A percentile compares a stretch with the other conserved stretches of the same genome.
These are phyloP conservation scores for Clavariopsis aquatica DNA, from an alignment of 495 filamentous ascomycete species.

Conservation along the genomic window DNA sequence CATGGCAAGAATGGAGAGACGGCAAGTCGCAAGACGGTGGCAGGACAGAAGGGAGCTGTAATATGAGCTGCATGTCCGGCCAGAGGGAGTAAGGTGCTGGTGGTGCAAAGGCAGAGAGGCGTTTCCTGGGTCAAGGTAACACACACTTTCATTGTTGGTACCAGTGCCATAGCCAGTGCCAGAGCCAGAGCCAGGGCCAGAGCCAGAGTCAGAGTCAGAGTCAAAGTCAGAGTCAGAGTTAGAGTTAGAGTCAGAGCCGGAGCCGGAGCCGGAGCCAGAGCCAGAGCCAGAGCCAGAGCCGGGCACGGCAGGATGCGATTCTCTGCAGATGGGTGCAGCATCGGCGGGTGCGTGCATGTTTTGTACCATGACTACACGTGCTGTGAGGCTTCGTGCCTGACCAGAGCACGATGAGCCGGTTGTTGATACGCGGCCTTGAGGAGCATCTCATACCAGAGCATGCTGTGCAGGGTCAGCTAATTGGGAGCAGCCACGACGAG, in stretches of 20 bases:
- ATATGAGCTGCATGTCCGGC: constrained; percentile 33
- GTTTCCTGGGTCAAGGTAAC: background rate
- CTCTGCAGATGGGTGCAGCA: constrained; percentile 18
- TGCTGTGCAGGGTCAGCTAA: constrained; percentile 16
- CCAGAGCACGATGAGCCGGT: background rate
- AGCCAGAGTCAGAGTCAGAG: too few relatives aligned
- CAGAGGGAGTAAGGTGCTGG: constrained; percentile 23
- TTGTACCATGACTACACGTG: too few relatives aligned
- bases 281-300: background rate
- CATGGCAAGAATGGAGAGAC: constrained; percentile 1
- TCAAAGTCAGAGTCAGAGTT: too few relatives aligned
- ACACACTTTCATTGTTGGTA: background rate
- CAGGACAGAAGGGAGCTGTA: constrained; percentile 17
- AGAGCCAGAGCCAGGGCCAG: too few relatives aligned
- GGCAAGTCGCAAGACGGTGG: constrained; percentile 2
- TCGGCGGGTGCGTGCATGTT: background rate
- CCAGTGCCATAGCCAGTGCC: background rate
- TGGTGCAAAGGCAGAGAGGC: constrained; percentile 7
- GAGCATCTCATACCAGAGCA: background rate
- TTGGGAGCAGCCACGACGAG: constrained; percentile 30
- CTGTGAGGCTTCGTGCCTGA: constrained; percentile 18
- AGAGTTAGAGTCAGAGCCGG: too few relatives aligned
- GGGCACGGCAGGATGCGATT: constrained; percentile 19
- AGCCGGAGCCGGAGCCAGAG: too few relatives aligned
- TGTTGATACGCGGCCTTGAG: background rate